Base-by-base conservation (phyloP, 2,329 filamentous ascomycete genomes). In the Diplocarpon rosae region DNA sequence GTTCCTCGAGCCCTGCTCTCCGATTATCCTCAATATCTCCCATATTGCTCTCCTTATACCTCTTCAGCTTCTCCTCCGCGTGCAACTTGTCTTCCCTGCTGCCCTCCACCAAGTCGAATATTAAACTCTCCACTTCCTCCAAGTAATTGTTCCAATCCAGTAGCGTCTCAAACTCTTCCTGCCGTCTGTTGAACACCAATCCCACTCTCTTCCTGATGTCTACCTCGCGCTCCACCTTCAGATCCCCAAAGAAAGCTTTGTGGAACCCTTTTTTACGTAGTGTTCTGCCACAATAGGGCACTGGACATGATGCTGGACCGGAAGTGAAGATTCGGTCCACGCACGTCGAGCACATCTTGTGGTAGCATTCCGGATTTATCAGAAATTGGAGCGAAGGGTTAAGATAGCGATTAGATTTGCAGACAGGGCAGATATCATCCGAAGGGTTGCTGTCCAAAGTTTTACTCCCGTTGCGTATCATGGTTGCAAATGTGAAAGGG, bases 341-440 rank as follows among this genome's bases (percentile, higher is more conserved):
- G 69, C 92, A 98, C 46, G 85, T 89, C 63, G 87, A 83, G 71
- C 92, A 98, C 86, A 98, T 96, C 56, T 87, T 87, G 72, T 98
- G 92, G 71, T 98, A 98, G 75, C 92, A 98, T 71, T 94, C 88
- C 8, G 90, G 87, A 64, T 96, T 95, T 69, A 98, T 89, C 56
- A 92, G 83, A 68, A 98, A 96, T 53, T 83, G 76, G 76, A 98
- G 89, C 68, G 88, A 83, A 49, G 80, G 81, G 70, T 95, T 95
- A 59, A 96, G 83, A 70, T 96, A 96, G 53, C 88, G 85, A 48
- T 85, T 86, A 48, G 88, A 93, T 68, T 95, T 95, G 83, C 92
- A 98, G 56, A 96, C 86, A 46, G 90, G 92, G 68, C 92, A 98
- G 61, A 89, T 84, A 66, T 95, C 88, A 40, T 63, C 56, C 3